Base-by-base conservation (phyloP, 768 basidiomycete species). In the Neoboletus subvelutipes region DNA sequence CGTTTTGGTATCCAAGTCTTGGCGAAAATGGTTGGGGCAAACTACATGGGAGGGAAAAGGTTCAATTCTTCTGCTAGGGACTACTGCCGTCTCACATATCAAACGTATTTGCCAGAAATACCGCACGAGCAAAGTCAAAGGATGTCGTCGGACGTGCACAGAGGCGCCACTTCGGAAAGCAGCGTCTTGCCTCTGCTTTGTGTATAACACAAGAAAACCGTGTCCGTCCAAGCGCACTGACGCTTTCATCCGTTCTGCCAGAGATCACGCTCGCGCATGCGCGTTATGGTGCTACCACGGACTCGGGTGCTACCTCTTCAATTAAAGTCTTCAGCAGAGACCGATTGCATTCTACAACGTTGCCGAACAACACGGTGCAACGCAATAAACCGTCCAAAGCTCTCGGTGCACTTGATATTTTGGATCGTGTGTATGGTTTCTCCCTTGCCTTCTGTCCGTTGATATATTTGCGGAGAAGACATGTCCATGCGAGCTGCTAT, bases 31-130 rank as follows among this genome's bases (percentile, higher is more conserved):
- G 72, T 73, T 22, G 87, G 87, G 7, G 87, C 86, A 31, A 89
- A 89, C 63, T 89, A 88, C 59, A 88, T 87, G 86, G 87, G 87
- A 24, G 87, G 87, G 13, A 86, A 82, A 73, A 78, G 84, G 87
- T 85, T 47, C 36, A 70, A 20, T 51, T 54, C 17, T 41, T 24
- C 24, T 39, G 34, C 37, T 31, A 42, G 31, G 15, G 24, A 11
- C 26, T 53, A 9, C n/a, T 13, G n/a, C 24, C 1, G 11, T 43
- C 52, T 52, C 53, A 46, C 42, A 50, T 20, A 28, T 36, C 28
- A 36, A 48, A 22, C 20, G n/a, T 33, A 49, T 18, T 45, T 41
- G 11, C 39, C 54, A 89, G 88, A 63, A 88, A 83, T 64, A 76
- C 77, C 1, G 82, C 81, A 20, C 83, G 79, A 66, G 77, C 83